Conservation (phyloP, 768 basidiomycete species). For the Serendipita indica region DNA sequence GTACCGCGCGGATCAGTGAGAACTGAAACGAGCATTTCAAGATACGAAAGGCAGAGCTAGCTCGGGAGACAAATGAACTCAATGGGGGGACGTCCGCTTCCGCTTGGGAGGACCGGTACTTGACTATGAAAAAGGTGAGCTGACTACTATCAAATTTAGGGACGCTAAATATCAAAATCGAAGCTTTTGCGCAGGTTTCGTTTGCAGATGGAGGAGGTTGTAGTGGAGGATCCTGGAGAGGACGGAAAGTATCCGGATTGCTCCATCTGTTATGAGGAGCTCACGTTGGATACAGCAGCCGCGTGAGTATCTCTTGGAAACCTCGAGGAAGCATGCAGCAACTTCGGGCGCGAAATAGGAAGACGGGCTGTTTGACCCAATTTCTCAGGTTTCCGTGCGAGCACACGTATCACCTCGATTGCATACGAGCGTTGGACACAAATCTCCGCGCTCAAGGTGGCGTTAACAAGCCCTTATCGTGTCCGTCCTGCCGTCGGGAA, state of each 20-base stretch:
- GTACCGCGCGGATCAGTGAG: background rate
- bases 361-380: background rate
- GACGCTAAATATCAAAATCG: background rate
- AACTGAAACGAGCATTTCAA: background rate
- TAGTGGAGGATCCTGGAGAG: background rate
- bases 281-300: background rate
- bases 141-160: background rate
- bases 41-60: background rate
- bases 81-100: background rate
- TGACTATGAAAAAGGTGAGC: background rate
- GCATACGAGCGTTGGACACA: background rate
- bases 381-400: constrained; percentile 4
- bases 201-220: background rate
- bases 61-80: background rate
- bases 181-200: background rate
- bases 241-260: background rate
- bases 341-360: background rate
- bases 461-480: background rate
- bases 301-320: background rate
- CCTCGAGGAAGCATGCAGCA: no score
- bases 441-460: background rate
- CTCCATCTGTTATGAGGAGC: background rate
- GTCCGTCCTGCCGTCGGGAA: background rate
- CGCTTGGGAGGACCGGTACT: background rate
- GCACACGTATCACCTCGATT: background rate